Evolutionary conservation across 148 eudicot species (phyloP).

Genomic region (Oxyria digyna): DNA sequence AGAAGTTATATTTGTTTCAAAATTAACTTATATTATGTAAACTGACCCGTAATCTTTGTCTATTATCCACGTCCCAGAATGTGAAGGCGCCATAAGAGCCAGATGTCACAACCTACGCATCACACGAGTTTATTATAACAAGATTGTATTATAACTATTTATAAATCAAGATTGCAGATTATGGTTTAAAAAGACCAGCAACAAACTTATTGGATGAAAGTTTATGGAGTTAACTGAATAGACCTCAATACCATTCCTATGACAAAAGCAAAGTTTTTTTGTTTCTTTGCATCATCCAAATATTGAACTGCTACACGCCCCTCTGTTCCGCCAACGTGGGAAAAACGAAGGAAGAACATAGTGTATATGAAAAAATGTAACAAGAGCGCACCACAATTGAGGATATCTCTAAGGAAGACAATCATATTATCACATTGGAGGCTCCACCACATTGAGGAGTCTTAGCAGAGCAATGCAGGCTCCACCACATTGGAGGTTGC

Average conservation of each 20-base stretch:
- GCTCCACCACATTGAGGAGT: no score
- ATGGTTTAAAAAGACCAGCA: not conserved
- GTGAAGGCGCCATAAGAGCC: constrained; percentile 93
- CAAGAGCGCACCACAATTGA: no score
- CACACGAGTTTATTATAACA: not conserved
- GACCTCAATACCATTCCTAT: constrained; percentile 65
- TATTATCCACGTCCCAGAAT: constrained; percentile 95
- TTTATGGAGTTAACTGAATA: constrained; percentile 81
- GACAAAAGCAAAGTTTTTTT: constrained; percentile 87
- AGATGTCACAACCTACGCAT: constrained; percentile 70
- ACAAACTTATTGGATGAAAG: constrained; percentile 71
- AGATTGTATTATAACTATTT: no score
- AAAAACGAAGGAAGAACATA: constrained; percentile 8
- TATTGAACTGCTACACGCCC: constrained; percentile 91
- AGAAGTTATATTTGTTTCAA: no score
- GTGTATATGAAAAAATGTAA: not conserved
- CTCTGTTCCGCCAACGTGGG: constrained; percentile 93
- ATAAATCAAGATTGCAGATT: no score
- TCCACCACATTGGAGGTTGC: no score
- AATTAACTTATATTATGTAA: not conserved
- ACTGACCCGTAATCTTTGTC: constrained; percentile 69
- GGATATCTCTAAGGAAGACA: no score
- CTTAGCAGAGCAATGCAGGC: no score
- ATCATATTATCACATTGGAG: no score
- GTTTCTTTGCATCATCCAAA: constrained; percentile 66